Base-by-base conservation (phyloP, 1,284 basidiomycete species). In the Coniophora puteana region DNA sequence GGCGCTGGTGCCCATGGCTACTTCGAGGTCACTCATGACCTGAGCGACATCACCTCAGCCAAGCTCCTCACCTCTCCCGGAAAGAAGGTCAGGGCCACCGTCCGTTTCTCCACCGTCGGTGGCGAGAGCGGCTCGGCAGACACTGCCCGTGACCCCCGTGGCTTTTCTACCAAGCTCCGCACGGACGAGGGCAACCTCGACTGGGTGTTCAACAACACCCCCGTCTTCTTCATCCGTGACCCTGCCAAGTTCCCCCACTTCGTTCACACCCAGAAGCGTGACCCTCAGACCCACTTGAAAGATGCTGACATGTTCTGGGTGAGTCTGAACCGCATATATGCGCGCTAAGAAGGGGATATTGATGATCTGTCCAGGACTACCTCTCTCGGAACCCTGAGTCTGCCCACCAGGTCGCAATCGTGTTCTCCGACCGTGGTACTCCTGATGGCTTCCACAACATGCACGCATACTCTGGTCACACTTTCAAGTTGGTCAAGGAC, bases 1-100 rank as follows among this genome's bases (percentile, higher is more conserved):
- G 90, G 83, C 47, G 83, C 84, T 41, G 93, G 91, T 50, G 93
- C 93, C 21, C 91, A 95, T 58, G 93, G 93, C n/a, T 80, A 81
- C 68, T 95, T 93, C 61, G 83, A 92, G 66, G 76, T 85, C 54
- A 93, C 90, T 26, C 79, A 93, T 48, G 82, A 86, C 54, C 74
- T 93, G 57, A 77, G 78, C 47, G 89, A 95, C 61, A 71, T 96
- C 49, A 87, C 83, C 40, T 80, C 77, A 47, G 83, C 89, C 51
- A 63, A 74, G 36, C 67, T 93, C 57, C 83, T 93, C 71, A 67
- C 66, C 13, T 74, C 78, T 46, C 77, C 84, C 45, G 88, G 88
- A 38, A 83, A 77, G 63, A 81, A 80, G 59, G 78, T 78, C 38
- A 73, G 76, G 38, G 69, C 82, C 10, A 93, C 90, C 23, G 73